Evolutionary conservation across 169 alveolate genomes (phyloP), one percentile per base, ranked within the genome.

Genomic region (Plasmodium cynomolgi): DNA sequence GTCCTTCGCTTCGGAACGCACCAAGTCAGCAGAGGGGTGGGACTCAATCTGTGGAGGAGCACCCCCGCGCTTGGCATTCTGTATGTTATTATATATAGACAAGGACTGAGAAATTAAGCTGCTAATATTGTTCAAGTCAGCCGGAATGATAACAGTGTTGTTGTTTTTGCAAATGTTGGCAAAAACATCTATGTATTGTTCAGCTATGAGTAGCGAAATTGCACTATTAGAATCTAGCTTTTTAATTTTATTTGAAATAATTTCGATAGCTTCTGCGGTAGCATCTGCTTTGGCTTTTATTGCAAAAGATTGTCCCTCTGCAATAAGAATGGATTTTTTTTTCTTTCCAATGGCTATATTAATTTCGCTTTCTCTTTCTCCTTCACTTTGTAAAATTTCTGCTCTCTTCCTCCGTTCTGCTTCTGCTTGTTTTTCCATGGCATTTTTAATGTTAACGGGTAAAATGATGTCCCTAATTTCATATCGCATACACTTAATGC

Each of bases 391-490:
- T 71, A 98, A 94, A 31, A 98, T 98, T 29, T 97, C 98, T 0
- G 99, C 99, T 74, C 99, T 91, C 93, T 98, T 98, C 75, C 96
- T 95, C 56, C 99, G 95, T 95, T 98, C 99, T 31, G 99, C 99
- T 92, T 98, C 99, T 39, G 99, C 99, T 97, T 97, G 98, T 23
- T 96, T 94, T 86, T 98, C 99, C 99, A 98, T 98, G 37, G 99
- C 99, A 83, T 98, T 97, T 83, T 97, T 97, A 41, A 98, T 98
- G 80, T 97, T 97, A 20, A 96, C 95, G 17, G 99, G 99, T n/a
- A 98, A 97, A 26, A 97, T 97, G 20, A 99, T 99, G 93, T 99
- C 99, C 84, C 99, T 96, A 29, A 99, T 98, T 92, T 98, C 99
- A 95, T 98, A 98, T 80, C 99, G 96, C 93, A 98, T 88, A 81